phyloP scores from a whole-genome alignment of 345 rosid species.

The Brassica rapa region DNA sequence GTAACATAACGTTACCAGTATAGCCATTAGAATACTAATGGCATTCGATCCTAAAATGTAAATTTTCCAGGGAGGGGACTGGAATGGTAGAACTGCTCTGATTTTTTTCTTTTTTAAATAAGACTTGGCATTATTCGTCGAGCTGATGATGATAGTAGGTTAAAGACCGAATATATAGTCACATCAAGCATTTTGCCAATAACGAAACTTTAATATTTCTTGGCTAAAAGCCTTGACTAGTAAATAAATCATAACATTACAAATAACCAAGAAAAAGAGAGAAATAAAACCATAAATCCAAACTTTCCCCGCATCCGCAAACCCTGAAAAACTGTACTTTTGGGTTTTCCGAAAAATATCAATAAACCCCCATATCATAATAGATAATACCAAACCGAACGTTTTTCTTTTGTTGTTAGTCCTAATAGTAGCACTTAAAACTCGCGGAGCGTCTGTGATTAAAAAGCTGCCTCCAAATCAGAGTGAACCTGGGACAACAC shows the following conservation, averaged over 20 bases:
- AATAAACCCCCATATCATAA: neutral
- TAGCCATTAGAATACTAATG: no score
- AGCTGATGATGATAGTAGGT: neutral
- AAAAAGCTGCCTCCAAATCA: conserved; percentile 22
- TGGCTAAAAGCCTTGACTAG: conserved; percentile 9
- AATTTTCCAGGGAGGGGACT: no score
- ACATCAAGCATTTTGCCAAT: neutral
- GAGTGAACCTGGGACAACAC: conserved; percentile 25
- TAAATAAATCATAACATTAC: conserved; percentile 6
- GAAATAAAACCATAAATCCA: neutral
- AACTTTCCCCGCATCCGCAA: neutral
- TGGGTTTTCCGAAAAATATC: conserved; percentile 14
- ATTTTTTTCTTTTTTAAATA: no score
- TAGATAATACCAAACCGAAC: conserved; percentile 27
- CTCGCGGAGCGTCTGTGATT: conserved; percentile 1
- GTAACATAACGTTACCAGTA: no score
- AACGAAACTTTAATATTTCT: neutral
- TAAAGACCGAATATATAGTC: neutral
- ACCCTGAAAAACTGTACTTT: conserved; percentile 33
- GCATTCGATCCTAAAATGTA: no score
- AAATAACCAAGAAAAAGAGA: neutral
- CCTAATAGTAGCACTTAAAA: conserved; percentile 25
- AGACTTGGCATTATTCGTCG: neutral
- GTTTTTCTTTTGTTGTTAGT: conserved; percentile 31
- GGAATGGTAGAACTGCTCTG: no score